Evolutionary conservation across 1,284 basidiomycete species (phyloP), one percentile per base, ranked within the genome.

Genomic region (Cerioporus squamosus): DNA sequence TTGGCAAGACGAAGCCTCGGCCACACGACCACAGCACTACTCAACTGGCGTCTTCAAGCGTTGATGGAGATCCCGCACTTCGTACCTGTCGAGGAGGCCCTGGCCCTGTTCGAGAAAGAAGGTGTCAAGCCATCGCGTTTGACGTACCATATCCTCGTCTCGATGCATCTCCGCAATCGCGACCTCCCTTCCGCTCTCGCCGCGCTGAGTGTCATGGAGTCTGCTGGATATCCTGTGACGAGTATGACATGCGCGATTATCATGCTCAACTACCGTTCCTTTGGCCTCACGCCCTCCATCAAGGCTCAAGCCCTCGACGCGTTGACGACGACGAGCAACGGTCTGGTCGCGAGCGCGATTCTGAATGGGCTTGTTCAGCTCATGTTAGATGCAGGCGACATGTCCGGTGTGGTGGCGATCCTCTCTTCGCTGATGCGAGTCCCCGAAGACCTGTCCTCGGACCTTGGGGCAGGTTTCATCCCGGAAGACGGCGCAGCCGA

Each of bases 41-140:
- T 92, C 64, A 86, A 92, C 70, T 91, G 88, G 89, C 81, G 80
- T 48, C 75, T 80, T 18, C 82, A 82, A 39, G 86, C 87, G 1
- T 68, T 84, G 43, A 70, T 85, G 58, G 85, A 90, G 68, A 75
- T 73, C 5, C 74, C 79, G 54, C 70, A 80, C 40, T 90, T 80
- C 65, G 68, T 71, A 23, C 66, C 67, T 9, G 73, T 91, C 38
- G 72, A 77, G 61, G 67, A 65, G 24, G 74, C 82, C 2, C 70
- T 88, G 52, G 69, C 75, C 45, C 78, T 84, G 52, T 90, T 88
- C 75, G 67, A 75, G 44, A 64, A 67, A 31, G 73, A 79, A 55
- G 67, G 75, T 1, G 64, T 87, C 42, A 65, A 64, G 17, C 87
- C 87, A 23, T 81, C 78, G 47, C 78, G 81, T 46, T 77, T 83